These are phyloP conservation scores for Plasmodium gaboni DNA, from an alignment of 169 alveolate genomes.

Conservation along the genomic window DNA sequence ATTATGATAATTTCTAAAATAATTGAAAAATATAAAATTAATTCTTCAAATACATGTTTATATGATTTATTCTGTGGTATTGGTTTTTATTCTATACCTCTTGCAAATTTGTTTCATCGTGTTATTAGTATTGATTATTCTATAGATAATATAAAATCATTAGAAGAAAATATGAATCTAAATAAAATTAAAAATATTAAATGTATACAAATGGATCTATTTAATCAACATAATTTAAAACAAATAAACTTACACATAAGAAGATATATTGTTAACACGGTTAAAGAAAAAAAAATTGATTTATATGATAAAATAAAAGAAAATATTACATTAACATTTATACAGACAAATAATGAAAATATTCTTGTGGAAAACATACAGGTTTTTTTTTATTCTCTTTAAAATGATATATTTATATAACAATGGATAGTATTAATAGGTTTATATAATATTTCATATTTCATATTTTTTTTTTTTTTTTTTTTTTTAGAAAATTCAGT, in stretches of 20 bases:
- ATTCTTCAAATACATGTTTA: conserved; percentile 17
- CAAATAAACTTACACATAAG: conserved; percentile 73
- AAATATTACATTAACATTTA: conserved; percentile 18
- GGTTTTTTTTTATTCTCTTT: conserved; percentile 16
- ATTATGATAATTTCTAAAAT: conserved; percentile 61
- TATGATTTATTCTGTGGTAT: conserved; percentile 75
- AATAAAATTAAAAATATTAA: conserved; percentile 54
- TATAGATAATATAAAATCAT: conserved; percentile 63
- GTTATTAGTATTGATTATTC: conserved; percentile 73
- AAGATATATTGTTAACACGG: conserved; percentile 57
- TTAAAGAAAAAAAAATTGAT: conserved; percentile 25
- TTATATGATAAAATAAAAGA: conserved; percentile 13
- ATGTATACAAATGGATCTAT: conserved; percentile 44
- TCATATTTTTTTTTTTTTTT: background rate
- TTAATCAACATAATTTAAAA: conserved; percentile 51
- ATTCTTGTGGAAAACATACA: conserved; percentile 52
- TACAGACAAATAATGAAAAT: conserved; percentile 27
- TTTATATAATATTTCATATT: background rate
- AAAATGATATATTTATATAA: background rate
- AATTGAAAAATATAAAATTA: conserved; percentile 48
- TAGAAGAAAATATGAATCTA: conserved; percentile 74
- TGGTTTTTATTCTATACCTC: conserved; percentile 74
- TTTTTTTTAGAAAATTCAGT: conserved; percentile 35
- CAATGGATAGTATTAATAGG: background rate
- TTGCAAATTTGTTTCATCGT: conserved; percentile 21